phyloP scores from a whole-genome alignment of 345 rosid genomes.

The Populus simonii region DNA sequence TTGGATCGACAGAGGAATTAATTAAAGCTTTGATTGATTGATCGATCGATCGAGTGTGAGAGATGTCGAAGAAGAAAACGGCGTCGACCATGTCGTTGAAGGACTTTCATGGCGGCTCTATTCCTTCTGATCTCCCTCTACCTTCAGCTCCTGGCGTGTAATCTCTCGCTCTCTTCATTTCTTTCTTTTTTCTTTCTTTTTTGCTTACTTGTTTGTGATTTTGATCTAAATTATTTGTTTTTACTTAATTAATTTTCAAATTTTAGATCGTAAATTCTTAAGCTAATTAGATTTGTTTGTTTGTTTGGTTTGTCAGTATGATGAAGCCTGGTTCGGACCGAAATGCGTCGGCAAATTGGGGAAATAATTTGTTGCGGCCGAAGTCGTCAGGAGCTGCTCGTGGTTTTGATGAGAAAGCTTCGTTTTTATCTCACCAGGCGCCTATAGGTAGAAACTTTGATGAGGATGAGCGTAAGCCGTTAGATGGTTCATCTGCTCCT shows the following conservation, averaged over 20 bases:
- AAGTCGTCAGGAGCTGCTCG: conserved; percentile 20
- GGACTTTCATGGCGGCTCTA: conserved; percentile 35
- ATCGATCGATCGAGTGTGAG: not conserved
- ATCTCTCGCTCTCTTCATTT: not conserved
- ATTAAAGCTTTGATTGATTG: not conserved
- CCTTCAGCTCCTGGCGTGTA: conserved; percentile 35
- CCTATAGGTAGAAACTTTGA: conserved; percentile 30
- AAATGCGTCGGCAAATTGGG: conserved; percentile 8
- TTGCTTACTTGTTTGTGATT: not conserved
- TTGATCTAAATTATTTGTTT: not conserved
- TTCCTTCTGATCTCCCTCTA: conserved; percentile 27
- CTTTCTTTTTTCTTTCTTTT: not conserved
- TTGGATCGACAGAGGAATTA: not conserved
- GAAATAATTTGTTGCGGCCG: conserved; percentile 15
- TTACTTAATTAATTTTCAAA: not conserved
- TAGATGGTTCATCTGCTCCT: conserved; percentile 9
- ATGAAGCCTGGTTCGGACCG: conserved; percentile 18
- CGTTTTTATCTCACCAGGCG: conserved; percentile 17
- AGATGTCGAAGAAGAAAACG: conserved; percentile 31
- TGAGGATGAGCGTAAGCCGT: conserved; percentile 28
- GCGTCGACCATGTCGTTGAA: conserved; percentile 26
- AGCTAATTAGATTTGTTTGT: not conserved
- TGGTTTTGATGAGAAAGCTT: conserved; percentile 22
- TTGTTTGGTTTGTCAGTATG: conserved; percentile 6
- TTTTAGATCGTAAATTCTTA: not conserved